Evolutionary conservation across 176 grass and related monocot genomes (phyloP), one percentile per base, ranked within the genome.

Genomic region (Oryza australiensis): DNA sequence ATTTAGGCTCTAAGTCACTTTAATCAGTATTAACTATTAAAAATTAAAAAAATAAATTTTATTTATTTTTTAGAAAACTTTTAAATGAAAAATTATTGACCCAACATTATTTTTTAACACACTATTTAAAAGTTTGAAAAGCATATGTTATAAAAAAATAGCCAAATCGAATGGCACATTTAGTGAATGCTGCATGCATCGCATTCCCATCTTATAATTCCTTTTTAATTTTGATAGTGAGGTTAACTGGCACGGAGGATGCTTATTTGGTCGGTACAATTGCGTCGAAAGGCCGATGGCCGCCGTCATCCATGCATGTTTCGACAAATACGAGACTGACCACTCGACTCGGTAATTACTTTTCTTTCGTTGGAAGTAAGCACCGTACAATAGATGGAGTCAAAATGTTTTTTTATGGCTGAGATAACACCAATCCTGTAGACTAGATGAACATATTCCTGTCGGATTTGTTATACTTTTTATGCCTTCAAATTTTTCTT

Each of bases 271-370:
- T 55, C 51, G 51, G 51, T 55, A 20, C 51, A 55, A n/a, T n/a
- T 55, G 51, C 51, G 51, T 5, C 51, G 51, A 22, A 55, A 55
- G 22, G 51, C 5, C 18, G 51, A n/a, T n/a, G 51, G 20, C 51
- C 51, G 51, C 7, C 51, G 26, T 66, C 76, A 20, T 32, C 12
- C 18, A 15, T 45, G 8, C 42, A 51, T n/a, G 77, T 7, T 69
- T 55, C 20, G 77, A 80, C 64, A 16, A 68, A 80, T 62, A 45
- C 60, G 23, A 53, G 72, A 74, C 28, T 12, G 51, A 55, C 51
- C 51, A 55, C 35, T 65, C 60, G 75, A 78, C 75, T 45, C 7
- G 9, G 24, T 24, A 43, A 29, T 78, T 65, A 55, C 20, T 55
- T 55, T 43, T 22, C 35, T 26, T 18, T 30, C 35, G 2, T 24